These are phyloP conservation scores for Alternaria brassicicola DNA, from an alignment of 2,329 filamentous ascomycete species.

Conservation along the genomic window DNA sequence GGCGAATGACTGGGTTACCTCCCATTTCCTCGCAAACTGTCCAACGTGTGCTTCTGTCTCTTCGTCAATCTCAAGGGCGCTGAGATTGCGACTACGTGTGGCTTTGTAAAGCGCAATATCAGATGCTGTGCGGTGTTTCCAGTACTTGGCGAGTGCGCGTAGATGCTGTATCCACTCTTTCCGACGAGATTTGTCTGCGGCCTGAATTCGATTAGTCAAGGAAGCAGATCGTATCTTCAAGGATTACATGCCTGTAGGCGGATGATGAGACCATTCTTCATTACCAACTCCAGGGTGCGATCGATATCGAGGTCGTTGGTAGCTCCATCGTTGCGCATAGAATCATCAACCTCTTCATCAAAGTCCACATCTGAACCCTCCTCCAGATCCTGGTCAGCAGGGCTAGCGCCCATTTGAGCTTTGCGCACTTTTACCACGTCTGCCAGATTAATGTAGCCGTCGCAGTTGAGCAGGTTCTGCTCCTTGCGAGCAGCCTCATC, in stretches of 20 bases:
- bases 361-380: conserved; percentile 63
- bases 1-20: conserved; percentile 68
- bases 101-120: conserved; percentile 65
- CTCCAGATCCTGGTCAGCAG: conserved; percentile 60
- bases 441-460: conserved; percentile 68
- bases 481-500: conserved; percentile 64
- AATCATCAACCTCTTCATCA: conserved; percentile 55
- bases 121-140: conserved; percentile 61
- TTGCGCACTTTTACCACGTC: conserved; percentile 64
- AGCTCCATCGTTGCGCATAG: conserved; percentile 58
- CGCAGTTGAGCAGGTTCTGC: conserved; percentile 63
- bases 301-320: conserved; percentile 62
- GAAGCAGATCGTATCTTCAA: not conserved
- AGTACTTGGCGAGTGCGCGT: conserved; percentile 64
- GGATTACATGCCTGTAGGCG: conserved; percentile 59
- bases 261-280: conserved; percentile 67
- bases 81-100: conserved; percentile 64
- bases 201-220: conserved; percentile 33
- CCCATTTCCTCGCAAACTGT: conserved; percentile 71
- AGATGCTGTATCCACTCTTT: conserved; percentile 68
- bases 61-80: conserved; percentile 67
- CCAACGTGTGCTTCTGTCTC: conserved; percentile 69
- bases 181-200: conserved; percentile 62
- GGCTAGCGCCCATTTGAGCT: conserved; percentile 57
- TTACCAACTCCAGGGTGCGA: conserved; percentile 65